Evolutionary conservation across 192 early-diverging fungal genomes (phyloP).

Genomic region (Dissophora globulifera): DNA sequence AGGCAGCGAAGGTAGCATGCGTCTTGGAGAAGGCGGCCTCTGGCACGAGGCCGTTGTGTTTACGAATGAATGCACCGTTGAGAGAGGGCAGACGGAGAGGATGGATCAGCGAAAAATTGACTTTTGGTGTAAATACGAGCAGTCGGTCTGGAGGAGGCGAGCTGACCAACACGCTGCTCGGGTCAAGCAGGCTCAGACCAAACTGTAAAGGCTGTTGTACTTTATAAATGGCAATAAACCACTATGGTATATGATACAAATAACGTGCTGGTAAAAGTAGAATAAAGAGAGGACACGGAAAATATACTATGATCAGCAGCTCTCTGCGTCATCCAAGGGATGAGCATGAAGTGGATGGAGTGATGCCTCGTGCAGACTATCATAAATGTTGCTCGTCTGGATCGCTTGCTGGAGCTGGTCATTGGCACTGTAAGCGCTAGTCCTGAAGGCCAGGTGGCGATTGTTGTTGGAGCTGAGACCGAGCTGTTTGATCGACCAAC

Average conservation of each 20-base stretch:
- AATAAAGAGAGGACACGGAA: background rate
- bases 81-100: conserved; percentile 12
- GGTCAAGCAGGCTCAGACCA: background rate
- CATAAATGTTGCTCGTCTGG: conserved; percentile 49
- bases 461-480: conserved; percentile 22
- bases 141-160: background rate
- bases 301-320: background rate
- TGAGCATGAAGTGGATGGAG: conserved; percentile 2
- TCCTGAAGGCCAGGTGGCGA: conserved; percentile 22
- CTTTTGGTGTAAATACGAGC: conserved; percentile 17
- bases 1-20: no score
- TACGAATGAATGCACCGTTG: conserved; percentile 19
- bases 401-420: conserved; percentile 40
- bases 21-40: conserved; percentile 1
- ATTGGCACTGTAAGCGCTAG: conserved; percentile 19
- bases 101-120: conserved; percentile 22
- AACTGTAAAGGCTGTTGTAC: background rate
- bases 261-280: background rate
- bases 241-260: background rate
- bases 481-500: conserved; percentile 51
- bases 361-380: conserved; percentile 7
- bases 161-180: conserved; percentile 1
- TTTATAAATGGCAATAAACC: no score
- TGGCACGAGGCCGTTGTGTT: conserved; percentile 30
- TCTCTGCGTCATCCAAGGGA: conserved; percentile 1